A percentile compares a stretch with the other conserved stretches of the same genome.
These are phyloP conservation scores for Euclidium syriacum DNA, from an alignment of 345 rosid species.

Conservation along the genomic window DNA sequence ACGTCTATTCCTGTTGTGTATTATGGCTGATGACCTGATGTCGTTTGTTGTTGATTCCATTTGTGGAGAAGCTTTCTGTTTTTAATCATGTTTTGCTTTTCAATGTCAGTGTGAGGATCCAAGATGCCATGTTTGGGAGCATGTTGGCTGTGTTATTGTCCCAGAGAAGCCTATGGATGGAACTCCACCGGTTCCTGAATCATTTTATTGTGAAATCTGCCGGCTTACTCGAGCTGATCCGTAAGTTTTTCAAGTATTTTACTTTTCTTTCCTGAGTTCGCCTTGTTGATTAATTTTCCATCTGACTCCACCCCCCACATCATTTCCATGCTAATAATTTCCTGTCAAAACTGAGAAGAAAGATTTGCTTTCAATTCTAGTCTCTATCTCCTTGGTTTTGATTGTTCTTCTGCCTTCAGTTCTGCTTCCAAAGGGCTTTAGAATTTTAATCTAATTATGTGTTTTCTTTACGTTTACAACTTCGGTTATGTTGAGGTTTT, in stretches of 20 bases:
- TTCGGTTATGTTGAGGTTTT: not conserved
- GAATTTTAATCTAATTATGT: not conserved
- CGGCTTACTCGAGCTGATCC: slow-evolving; percentile 95
- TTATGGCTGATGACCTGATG: not conserved
- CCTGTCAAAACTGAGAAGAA: not conserved
- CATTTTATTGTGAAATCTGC: slow-evolving; percentile 81
- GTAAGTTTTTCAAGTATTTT: slow-evolving; percentile 45
- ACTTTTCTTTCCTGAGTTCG: not conserved
- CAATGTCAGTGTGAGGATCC: slow-evolving; percentile 71
- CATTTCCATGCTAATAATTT: not conserved
- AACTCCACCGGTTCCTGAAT: slow-evolving; percentile 55
- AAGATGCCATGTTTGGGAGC: slow-evolving; percentile 79
- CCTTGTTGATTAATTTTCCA: not conserved
- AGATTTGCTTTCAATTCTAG: not conserved
- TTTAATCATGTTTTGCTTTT: not conserved
- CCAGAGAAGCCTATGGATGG: slow-evolving; percentile 75
- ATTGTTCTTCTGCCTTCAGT: not conserved
- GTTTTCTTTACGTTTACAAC: not conserved
- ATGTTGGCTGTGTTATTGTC: slow-evolving; percentile 67
- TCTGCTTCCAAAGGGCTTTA: not conserved
- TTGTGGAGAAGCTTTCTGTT: not conserved
- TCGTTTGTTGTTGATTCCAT: not conserved
- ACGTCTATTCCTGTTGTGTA: slow-evolving; percentile 3
- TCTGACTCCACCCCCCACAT: not conserved
- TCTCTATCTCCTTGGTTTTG: not conserved